These are phyloP conservation scores for Fraxinus platypoda DNA, from an alignment of 305 asterid genomes.

Conservation along the genomic window DNA sequence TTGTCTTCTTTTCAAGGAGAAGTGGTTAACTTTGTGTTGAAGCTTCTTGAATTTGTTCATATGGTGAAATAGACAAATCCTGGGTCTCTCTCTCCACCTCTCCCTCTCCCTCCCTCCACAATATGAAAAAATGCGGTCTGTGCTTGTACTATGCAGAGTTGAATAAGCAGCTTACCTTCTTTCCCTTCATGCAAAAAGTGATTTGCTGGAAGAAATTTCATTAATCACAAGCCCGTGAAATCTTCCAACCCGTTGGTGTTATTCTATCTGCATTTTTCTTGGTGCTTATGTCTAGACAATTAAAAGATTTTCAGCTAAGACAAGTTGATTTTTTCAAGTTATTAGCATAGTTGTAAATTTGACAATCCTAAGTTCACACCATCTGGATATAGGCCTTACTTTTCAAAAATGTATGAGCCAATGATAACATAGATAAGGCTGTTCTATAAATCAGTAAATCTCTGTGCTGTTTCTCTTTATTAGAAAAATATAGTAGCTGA, in stretches of 20 bases:
- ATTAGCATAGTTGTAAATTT: background rate
- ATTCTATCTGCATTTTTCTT: background rate
- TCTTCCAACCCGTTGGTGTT: background rate
- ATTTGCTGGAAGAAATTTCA: background rate
- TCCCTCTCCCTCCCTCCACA: background rate
- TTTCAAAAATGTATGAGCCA: background rate
- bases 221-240: background rate
- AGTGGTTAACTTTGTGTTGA: background rate
- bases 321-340: background rate
- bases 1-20: background rate
- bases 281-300: background rate
- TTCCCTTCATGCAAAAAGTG: background rate
- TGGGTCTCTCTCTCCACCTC: background rate
- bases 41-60: background rate
- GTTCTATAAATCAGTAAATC: background rate
- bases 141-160: background rate
- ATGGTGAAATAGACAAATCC: background rate
- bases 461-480: background rate
- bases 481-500: background rate
- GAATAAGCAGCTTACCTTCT: background rate
- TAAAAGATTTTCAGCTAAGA: background rate
- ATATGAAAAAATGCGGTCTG: background rate
- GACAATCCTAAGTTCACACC: background rate
- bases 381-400: background rate
- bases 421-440: background rate